These are phyloP conservation scores for Leccinum uliginosum DNA, from an alignment of 768 basidiomycete species.

Conservation along the genomic window DNA sequence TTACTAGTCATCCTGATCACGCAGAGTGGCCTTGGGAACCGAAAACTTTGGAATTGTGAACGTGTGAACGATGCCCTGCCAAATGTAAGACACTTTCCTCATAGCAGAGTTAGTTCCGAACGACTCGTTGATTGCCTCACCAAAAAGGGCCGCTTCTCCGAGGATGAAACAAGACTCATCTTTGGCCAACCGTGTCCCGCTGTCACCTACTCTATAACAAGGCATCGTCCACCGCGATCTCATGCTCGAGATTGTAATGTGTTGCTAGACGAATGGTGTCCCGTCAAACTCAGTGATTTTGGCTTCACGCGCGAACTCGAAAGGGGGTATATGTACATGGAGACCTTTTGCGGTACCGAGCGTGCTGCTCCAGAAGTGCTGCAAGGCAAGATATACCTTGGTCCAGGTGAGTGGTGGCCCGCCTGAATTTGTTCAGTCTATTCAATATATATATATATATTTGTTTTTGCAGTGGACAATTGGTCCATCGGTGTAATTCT, in stretches of 20 bases:
- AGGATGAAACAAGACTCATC: slow-evolving; percentile 79
- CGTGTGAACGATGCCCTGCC: too few species aligned
- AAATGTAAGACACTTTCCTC: too few species aligned
- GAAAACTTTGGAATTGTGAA: too few species aligned
- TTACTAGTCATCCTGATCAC: too few species aligned
- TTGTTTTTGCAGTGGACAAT: slow-evolving; percentile 65
- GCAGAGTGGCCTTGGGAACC: too few species aligned
- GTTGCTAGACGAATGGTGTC: slow-evolving; percentile 82
- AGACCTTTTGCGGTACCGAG: slow-evolving; percentile 93
- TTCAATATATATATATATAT: too few species aligned
- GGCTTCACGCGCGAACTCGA: slow-evolving; percentile 94
- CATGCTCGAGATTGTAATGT: slow-evolving; percentile 97
- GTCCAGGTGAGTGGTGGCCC: slow-evolving; percentile 57
- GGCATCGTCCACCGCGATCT: slow-evolving; percentile 96
- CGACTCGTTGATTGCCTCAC: slow-evolving; percentile 97
- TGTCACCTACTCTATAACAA: slow-evolving; percentile 89
- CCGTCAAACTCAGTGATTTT: slow-evolving; percentile 91
- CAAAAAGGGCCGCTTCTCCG: slow-evolving; percentile 84
- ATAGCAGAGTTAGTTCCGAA: slow-evolving; percentile 94
- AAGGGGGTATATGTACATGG: slow-evolving; percentile 69
- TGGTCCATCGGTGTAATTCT: slow-evolving; percentile 95
- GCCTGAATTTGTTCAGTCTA: slow-evolving; percentile 8
- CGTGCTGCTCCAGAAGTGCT: slow-evolving; percentile 94
- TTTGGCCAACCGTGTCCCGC: slow-evolving; percentile 97
- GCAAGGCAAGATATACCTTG: slow-evolving; percentile 81